phyloP scores from a whole-genome alignment of 805 yeast genomes.

The Cyberlindnera mycetangii region DNA sequence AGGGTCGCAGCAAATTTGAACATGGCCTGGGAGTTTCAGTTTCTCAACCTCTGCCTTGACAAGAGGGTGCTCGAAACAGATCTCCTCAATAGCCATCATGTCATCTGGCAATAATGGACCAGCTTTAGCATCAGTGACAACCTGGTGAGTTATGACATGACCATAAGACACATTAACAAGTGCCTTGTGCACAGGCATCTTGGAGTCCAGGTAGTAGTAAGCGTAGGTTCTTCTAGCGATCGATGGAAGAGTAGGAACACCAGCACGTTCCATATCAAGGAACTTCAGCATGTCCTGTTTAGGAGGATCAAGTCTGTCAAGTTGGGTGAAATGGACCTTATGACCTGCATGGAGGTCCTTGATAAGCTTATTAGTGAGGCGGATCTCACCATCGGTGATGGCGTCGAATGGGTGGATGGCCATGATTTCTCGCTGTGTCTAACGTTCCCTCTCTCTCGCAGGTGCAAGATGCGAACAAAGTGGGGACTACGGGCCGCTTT shows the following conservation, averaged over 20 bases:
- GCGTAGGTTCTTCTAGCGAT: slow-evolving; percentile 68
- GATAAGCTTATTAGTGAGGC: slow-evolving; percentile 54
- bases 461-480: too few species aligned
- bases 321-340: slow-evolving; percentile 60
- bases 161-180: slow-evolving; percentile 62
- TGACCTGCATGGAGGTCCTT: slow-evolving; percentile 53
- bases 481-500: background rate
- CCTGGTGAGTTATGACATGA: slow-evolving; percentile 55
- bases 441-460: too few species aligned
- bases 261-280: slow-evolving; percentile 63
- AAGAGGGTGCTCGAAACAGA: slow-evolving; percentile 50
- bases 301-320: slow-evolving; percentile 77
- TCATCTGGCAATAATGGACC: slow-evolving; percentile 76
- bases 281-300: slow-evolving; percentile 66
- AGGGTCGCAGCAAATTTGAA: slow-evolving; percentile 61
- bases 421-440: background rate
- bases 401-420: slow-evolving; percentile 56
- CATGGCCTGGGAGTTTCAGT: slow-evolving; percentile 55
- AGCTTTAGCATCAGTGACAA: slow-evolving; percentile 56
- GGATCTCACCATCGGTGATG: slow-evolving; percentile 55
- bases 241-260: slow-evolving; percentile 45
- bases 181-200: slow-evolving; percentile 61
- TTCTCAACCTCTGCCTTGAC: slow-evolving; percentile 65
- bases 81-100: slow-evolving; percentile 49
- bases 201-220: slow-evolving; percentile 58